Conservation (phyloP, 2,329 filamentous ascomycete genomes). For the Sclerotinia glacialis region DNA sequence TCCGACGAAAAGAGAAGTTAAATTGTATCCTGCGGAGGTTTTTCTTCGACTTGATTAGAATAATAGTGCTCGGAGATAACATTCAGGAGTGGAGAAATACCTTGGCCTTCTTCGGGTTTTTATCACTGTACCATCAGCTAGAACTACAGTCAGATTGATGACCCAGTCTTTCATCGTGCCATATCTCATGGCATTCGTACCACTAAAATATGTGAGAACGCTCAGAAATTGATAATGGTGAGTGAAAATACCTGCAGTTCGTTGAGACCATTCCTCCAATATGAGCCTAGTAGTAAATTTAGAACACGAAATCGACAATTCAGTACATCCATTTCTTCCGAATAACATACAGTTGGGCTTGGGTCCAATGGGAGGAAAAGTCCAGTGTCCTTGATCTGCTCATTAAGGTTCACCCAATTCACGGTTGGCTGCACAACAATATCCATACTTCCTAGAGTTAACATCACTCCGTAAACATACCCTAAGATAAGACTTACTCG, state of each 20-base stretch:
- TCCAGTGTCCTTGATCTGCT: conserved; percentile 62
- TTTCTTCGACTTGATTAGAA: conserved; percentile 45
- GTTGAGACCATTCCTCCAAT: conserved; percentile 82
- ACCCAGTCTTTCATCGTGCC: conserved; percentile 90
- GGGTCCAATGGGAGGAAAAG: conserved; percentile 91
- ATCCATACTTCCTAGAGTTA: conserved; percentile 58
- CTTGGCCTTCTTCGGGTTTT: conserved; percentile 72
- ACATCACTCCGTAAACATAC: too few relatives aligned
- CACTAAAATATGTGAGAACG: conserved; percentile 44
- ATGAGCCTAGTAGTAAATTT: conserved; percentile 49
- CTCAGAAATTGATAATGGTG: background rate
- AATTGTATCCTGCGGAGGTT: conserved; percentile 77
- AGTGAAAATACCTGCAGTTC: conserved; percentile 49
- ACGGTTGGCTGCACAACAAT: conserved; percentile 86
- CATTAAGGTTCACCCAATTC: conserved; percentile 83
- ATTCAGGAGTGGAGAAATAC: background rate
- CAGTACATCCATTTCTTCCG: too few relatives aligned
- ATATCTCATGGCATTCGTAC: conserved; percentile 76
- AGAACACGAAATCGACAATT: background rate
- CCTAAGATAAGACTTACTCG: conserved; percentile 46
- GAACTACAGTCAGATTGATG: conserved; percentile 74
- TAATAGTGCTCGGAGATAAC: background rate
- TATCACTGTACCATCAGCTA: conserved; percentile 74
- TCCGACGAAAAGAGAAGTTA: conserved; percentile 75
- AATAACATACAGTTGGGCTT: conserved; percentile 44